phyloP scores from a whole-genome alignment of 345 rosid genomes.

The Salix brachista region DNA sequence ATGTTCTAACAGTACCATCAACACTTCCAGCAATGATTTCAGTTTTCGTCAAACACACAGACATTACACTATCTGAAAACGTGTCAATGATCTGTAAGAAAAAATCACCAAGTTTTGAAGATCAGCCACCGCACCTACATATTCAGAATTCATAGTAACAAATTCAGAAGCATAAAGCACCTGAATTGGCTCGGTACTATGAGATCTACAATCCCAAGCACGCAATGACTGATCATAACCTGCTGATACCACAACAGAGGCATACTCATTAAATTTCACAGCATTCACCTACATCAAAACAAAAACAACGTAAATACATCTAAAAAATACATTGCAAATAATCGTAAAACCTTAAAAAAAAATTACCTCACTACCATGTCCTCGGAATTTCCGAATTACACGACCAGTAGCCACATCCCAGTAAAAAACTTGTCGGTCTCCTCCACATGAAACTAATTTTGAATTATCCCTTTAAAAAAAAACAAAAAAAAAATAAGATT shows the following conservation, averaged over 20 bases:
- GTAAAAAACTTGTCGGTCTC: conserved; percentile 86
- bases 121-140: not conserved
- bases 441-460: conserved; percentile 84
- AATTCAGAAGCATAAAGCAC: conserved; percentile 26
- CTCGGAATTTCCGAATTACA: conserved; percentile 87
- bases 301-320: not conserved
- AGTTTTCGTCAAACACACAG: conserved; percentile 83
- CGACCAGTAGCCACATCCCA: conserved; percentile 96
- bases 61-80: conserved; percentile 88
- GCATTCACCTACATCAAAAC: conserved; percentile 65
- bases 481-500: not conserved
- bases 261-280: conserved; percentile 76
- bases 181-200: conserved; percentile 92
- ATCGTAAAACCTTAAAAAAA: not conserved
- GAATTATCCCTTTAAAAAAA: conserved; percentile 60
- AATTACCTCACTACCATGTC: conserved; percentile 81
- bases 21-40: conserved; percentile 97
- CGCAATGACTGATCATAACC: conserved; percentile 92
- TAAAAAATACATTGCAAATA: not conserved
- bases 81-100: conserved; percentile 65
- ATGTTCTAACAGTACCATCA: conserved; percentile 96
- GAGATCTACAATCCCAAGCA: conserved; percentile 96
- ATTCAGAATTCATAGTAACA: not conserved
- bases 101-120: not conserved
- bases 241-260: conserved; percentile 84